These are phyloP conservation scores for Malassezia pachydermatis DNA, from an alignment of 1,284 basidiomycete genomes.

Conservation along the genomic window DNA sequence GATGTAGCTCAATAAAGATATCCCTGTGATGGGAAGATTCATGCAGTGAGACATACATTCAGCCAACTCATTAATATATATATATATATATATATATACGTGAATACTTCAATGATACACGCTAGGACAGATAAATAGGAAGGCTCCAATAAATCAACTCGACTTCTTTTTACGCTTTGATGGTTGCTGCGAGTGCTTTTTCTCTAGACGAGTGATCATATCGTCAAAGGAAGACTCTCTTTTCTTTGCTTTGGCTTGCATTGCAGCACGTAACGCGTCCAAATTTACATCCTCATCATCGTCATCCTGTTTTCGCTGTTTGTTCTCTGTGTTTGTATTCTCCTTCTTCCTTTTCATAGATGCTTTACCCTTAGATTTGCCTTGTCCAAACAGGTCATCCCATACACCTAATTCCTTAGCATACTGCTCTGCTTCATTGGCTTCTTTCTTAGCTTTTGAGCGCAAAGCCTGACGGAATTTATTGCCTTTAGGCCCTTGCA, in stretches of 20 bases:
- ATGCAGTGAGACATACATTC: too few relatives aligned
- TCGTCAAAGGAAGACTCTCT: conserved; percentile 29
- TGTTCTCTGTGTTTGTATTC: conserved; percentile 18
- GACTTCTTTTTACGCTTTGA: conserved; percentile 16
- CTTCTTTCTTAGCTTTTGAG: conserved; percentile 28
- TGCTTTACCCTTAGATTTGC: not conserved
- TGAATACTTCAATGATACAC: not conserved
- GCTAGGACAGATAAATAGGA: too few relatives aligned
- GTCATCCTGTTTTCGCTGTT: conserved; percentile 14
- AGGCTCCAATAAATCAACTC: too few relatives aligned
- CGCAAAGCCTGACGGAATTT: conserved; percentile 24
- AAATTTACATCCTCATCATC: conserved; percentile 24
- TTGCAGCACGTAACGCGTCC: conserved; percentile 25
- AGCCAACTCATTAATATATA: too few relatives aligned
- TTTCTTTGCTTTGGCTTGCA: conserved; percentile 27
- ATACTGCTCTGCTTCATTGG: conserved; percentile 32
- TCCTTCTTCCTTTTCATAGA: too few relatives aligned
- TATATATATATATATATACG: too few relatives aligned
- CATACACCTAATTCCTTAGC: conserved; percentile 44
- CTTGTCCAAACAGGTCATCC: conserved; percentile 38
- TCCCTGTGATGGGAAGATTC: too few relatives aligned
- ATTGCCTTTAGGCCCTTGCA: conserved; percentile 19
- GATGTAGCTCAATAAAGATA: too few relatives aligned
- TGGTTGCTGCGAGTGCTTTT: conserved; percentile 17
- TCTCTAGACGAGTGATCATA: conserved; percentile 35